Evolutionary conservation across 768 basidiomycete genomes (phyloP).

Genomic region (Amanita rubescens): DNA sequence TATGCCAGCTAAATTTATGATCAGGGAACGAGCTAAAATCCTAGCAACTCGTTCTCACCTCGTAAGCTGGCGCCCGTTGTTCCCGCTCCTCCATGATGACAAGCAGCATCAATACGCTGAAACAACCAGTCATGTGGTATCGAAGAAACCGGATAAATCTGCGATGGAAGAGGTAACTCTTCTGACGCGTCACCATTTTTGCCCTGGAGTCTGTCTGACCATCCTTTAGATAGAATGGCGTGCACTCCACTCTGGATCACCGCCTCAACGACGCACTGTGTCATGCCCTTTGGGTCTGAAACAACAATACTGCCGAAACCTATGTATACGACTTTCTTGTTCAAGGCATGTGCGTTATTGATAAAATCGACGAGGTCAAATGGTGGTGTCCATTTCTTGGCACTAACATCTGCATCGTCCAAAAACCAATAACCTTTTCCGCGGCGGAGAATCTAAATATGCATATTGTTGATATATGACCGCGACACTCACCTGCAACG

Average conservation of each 20-base stretch:
- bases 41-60: constrained; percentile 40
- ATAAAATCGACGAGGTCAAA: constrained; percentile 77
- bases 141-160: constrained; percentile 80
- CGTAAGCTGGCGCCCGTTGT: constrained; percentile 92
- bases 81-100: constrained; percentile 96
- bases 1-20: constrained; percentile 57
- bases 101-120: constrained; percentile 88
- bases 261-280: constrained; percentile 83
- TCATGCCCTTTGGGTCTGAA: constrained; percentile 90
- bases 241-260: constrained; percentile 80
- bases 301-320: constrained; percentile 98
- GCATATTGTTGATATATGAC: background rate
- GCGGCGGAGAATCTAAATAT: background rate
- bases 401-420: constrained; percentile 83
- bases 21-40: background rate
- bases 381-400: constrained; percentile 87
- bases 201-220: constrained; percentile 83
- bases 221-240: constrained; percentile 95
- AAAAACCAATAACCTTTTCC: constrained; percentile 91
- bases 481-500: constrained; percentile 55
- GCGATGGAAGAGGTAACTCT: constrained; percentile 64
- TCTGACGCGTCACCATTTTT: constrained; percentile 56
- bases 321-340: constrained; percentile 94
- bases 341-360: constrained; percentile 58
- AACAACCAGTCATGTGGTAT: constrained; percentile 98